Base-by-base conservation (phyloP, 768 basidiomycete genomes). In the Phylloporus rhodoxanthus region DNA sequence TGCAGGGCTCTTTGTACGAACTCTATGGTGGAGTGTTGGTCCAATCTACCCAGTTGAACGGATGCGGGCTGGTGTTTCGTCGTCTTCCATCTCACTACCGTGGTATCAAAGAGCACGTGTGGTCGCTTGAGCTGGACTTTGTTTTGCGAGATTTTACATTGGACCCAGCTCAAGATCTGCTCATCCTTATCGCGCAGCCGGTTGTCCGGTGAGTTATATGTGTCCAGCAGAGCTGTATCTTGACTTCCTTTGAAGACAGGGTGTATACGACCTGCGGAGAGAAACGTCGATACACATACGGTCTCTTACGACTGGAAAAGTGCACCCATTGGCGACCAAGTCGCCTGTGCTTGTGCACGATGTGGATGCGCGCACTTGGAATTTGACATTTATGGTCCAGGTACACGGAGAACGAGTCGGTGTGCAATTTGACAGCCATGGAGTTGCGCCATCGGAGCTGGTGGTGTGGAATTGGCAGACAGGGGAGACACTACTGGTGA, bases 391-490 rank as follows among this genome's bases (percentile, higher is more conserved):
- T 54, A 65, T 68, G 32, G 70, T 87, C n/a, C 82, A 84, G 61
- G 67, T 82, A 13, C 77, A 75, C 41, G 73, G 72, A 7, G 73
- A 81, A 26, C 69, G 71, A 26, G 53, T 86, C 15, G 80, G 73
- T 10, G 62, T 85, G 34, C 67, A 80, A 6, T 78, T 78, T 46
- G 53, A 68, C 44, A 64, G 65, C 48, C 50, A 50, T 8, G 68
- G 66, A 33, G 51, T 48, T 7, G 59, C 60, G 29, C 69, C 68
- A 40, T 75, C 72, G 26, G 76, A 80, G 54, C 60, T 85, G 11
- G 65, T 75, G 20, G 66, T 83, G 19, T 87, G 82, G 83, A 75
- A 86, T 47, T 87, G 84, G 85, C 78, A 77, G 58, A 80, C 75
- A 4, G 80, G 80, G 6, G 56, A 62, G 9, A 59, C 69, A 7